Base-by-base conservation (phyloP, 345 rosid genomes). In the Isatis tinctoria region DNA sequence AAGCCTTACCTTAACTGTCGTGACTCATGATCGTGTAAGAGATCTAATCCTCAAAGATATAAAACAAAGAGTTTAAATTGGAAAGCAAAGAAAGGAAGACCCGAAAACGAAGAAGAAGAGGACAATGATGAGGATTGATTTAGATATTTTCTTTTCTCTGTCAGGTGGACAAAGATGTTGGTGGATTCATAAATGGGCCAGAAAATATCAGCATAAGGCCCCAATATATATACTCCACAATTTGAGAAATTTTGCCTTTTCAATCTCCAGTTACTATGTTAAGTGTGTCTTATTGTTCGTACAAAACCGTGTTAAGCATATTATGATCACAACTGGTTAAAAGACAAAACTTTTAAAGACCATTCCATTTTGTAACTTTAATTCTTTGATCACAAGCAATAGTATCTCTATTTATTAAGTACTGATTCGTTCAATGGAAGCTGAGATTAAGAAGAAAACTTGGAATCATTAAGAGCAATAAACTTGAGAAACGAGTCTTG, bases 31-130 rank as follows among this genome's bases (percentile, higher is more conserved):
- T 67, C 61, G 48, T 75, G 79, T 52, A 41, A 68, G 54, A 56
- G 69, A 75, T 69, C 65, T 75, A 26, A 75, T 75, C 74, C 67
- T 28, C 47, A 26, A 6, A 26, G 67, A 65, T 30, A 20, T 20
- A 20, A 2, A 39, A 36, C 17, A 58, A 45, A 56, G 27, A 9
- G 68, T 22, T 43, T 14, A 49, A 73, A n/a, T 5, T 33, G 12
- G 27, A 73, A 43, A 48, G 3, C 8, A 67, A 14, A 60, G 24
- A 22, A 22, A 22, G n/a, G n/a, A n/a, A 22, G 43, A 67, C 30
- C 11, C 74, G 79, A 40, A 67, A 49, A 67, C 74, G 78, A 74
- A 47, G 73, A 73, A 65, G 72, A 74, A 49, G 49, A 59, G 48
- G 56, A 67, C 67, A 61, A 56, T 65, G 49, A 40, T 37, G 22